Evolutionary conservation across 1,284 basidiomycete species (phyloP), one percentile per base, ranked within the genome.

Genomic region (Violaceomyces palustris): DNA sequence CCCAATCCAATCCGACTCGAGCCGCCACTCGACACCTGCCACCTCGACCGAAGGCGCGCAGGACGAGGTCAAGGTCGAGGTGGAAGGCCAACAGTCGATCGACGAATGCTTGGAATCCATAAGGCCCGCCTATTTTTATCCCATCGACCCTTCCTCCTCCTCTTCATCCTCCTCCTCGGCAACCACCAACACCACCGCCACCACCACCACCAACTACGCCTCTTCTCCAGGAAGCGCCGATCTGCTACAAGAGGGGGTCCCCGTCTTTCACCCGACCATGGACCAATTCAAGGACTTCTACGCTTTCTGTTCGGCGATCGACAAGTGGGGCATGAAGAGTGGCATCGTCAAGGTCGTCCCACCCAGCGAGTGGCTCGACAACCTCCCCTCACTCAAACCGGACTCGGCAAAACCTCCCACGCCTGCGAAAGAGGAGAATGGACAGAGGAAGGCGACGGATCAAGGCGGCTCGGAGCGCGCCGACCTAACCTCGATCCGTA

Each of bases 191-290:
- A 11, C 45, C 3, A 42, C 50, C 18, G 45, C 47, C 7, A 35
- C 41, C 4, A 10, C 9, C 27, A 28, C 10, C 27, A 10, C 15
- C 18, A 10, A 17, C 17, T 12, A 15, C 25, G 6, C 12, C 15
- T 9, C 25, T 19, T 12, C 14, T 24, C 18, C 15, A 8, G 6
- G 39, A 41, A 19, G n/a, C n/a, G n/a, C n/a, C n/a, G n/a, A n/a
- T 15, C 39, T 4, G 26, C 12, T 12, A 5, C 52, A 53, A 21
- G 59, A 64, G 8, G 70, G 67, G 17, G 45, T 73, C 14, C 70
- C 70, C 30, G 69, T 73, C n/a, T 73, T 73, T 31, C 41, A 62
- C 38, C 70, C 70, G 9, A 71, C 69, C 15, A 67, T 71, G 62
- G 60, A 56, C 34, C 60, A 71, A 35, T 73, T 73, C 35, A 35